A percentile compares a stretch with the other conserved stretches of the same genome.
These are phyloP conservation scores for Platanthera guangdongensis DNA, from an alignment of 106 monocot species.

Conservation along the genomic window DNA sequence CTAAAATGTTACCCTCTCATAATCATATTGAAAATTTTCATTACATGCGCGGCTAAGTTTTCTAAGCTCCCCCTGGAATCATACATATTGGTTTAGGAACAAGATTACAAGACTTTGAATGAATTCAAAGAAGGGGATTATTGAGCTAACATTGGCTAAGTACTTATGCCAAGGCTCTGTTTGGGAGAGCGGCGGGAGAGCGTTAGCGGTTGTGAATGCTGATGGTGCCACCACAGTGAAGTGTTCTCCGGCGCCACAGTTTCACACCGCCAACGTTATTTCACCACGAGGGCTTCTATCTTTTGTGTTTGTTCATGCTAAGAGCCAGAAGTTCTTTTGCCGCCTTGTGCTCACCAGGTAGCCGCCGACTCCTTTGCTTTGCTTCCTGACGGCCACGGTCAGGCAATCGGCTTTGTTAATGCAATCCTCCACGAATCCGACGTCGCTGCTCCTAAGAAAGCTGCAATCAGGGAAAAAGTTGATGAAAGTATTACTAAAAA, in stretches of 20 bases:
- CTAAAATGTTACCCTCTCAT: not conserved
- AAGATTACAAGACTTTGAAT: not conserved
- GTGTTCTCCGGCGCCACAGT: too few species aligned
- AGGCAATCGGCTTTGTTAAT: constrained; percentile 48
- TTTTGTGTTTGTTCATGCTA: not conserved
- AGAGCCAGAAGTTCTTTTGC: constrained; percentile 57
- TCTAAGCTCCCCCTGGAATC: not conserved
- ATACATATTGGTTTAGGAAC: not conserved
- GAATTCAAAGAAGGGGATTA: not conserved
- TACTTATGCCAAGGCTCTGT: too few species aligned
- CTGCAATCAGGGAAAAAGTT: constrained; percentile 7
- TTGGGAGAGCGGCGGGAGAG: too few species aligned
- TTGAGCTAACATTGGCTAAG: too few species aligned
- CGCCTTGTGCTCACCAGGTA: constrained; percentile 61
- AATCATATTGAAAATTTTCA: not conserved
- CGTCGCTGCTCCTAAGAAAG: constrained; percentile 29
- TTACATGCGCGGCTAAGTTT: not conserved
- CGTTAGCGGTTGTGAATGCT: too few species aligned
- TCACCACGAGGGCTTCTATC: not conserved
- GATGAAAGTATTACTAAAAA: not conserved
- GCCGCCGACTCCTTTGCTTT: constrained; percentile 46
- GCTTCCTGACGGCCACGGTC: constrained; percentile 57
- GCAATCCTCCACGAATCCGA: constrained; percentile 63
- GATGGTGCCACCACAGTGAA: too few species aligned
- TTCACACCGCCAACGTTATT: not conserved